These are phyloP conservation scores for Sutorius eximius DNA, from an alignment of 1,284 basidiomycete species.

Conservation along the genomic window DNA sequence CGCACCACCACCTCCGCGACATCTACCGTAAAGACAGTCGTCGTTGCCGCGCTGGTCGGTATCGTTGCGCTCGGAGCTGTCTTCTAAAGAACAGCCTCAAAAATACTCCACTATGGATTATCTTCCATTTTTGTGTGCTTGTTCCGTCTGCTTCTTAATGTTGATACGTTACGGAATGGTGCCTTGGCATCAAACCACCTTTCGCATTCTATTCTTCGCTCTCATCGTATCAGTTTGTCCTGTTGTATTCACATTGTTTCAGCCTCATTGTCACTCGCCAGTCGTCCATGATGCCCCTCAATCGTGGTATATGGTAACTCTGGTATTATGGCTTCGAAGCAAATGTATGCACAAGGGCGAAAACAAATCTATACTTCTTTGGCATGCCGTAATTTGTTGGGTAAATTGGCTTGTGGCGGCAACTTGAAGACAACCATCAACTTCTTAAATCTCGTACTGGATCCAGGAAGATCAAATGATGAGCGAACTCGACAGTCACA, in stretches of 20 bases:
- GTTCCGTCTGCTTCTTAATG: background rate
- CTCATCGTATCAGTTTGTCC: background rate
- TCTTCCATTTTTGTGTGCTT: background rate
- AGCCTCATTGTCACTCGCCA: background rate
- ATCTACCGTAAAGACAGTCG: background rate
- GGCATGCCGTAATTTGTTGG: too few species aligned
- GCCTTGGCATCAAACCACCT: background rate
- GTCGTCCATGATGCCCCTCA: background rate
- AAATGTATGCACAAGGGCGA: background rate
- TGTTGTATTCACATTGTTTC: background rate
- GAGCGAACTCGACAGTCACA: background rate
- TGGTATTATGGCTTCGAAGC: background rate
- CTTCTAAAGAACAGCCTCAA: background rate
- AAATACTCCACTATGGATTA: background rate
- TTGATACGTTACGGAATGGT: background rate
- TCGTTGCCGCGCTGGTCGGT: constrained; percentile 10
- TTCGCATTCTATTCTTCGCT: background rate
- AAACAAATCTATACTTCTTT: background rate
- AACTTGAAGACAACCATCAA: constrained; percentile 11
- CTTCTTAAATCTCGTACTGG: constrained; percentile 23
- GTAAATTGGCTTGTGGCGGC: background rate
- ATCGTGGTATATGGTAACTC: background rate
- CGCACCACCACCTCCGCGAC: constrained; percentile 4
- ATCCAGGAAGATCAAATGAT: background rate
- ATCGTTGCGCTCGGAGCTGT: constrained; percentile 1